Evolutionary conservation across 805 yeast species (phyloP), one percentile per base, ranked within the genome.

Genomic region (Metschnikowia anglica): DNA sequence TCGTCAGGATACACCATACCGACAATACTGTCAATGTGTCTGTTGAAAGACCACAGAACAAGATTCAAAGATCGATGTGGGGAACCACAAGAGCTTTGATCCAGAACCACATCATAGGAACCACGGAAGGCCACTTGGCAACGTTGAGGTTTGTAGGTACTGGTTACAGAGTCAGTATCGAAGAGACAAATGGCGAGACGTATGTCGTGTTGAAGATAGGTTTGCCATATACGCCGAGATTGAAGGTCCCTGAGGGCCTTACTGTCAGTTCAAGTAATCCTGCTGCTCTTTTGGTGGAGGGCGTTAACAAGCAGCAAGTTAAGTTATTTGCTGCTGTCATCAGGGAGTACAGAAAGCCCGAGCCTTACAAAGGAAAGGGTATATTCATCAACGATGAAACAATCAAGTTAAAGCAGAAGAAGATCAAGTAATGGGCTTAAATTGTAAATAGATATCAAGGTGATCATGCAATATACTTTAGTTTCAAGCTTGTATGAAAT

Each of bases 311-410:
- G 65, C 96, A 90, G 64, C 83, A 83, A 60, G 90, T 93, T 37
- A 84, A 80, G 59, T 74, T 83, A 41, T 88, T 87, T 66, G 99
- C 98, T 15, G 96, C 96, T 12, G 79, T 80, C 44, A 74, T 93
- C 52, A 83, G 98, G 64, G 79, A 79, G 55, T 80, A 80, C 73
- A 88, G 87, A 62, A 95, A 95, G 48, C 99, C 99, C 34, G 99
- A 93, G 70, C 97, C 97, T 29, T 93, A 93, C 66, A 93, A 93
- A 71, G 99, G 99, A 62, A 95, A 95, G 56, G 99, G 99, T 60
- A 85, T 93, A 37, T 93, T 85, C 62, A 84, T 93, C 38, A 86
- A 90, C 65, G 85, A 81, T 59, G 98, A 93, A 72, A 88, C 95
- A 37, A 85, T 93, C 64, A 83, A 81, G 62, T 74, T 91, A 60